Conservation (phyloP, 2,329 filamentous ascomycete species). For the Paecilomyces variotii region DNA sequence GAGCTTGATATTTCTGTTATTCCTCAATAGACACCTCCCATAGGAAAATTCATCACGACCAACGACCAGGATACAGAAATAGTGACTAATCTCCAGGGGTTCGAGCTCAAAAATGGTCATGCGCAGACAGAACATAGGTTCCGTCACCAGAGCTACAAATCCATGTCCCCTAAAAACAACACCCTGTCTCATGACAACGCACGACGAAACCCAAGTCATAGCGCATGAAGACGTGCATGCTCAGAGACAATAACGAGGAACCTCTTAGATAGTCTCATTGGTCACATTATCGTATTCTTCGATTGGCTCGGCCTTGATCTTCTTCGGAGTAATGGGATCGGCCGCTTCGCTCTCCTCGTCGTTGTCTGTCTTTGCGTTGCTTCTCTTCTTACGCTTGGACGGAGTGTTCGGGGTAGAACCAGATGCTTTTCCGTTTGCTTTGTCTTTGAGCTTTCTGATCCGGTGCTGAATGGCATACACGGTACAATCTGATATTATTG, state of each 20-base stretch:
- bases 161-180: neutral
- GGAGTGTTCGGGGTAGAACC: neutral
- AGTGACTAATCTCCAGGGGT: no score
- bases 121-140: no score
- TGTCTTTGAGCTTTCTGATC: conserved; percentile 13
- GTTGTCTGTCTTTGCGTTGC: neutral
- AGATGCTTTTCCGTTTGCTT: neutral
- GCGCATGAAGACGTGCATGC: neutral
- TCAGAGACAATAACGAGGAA: neutral
- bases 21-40: no score
- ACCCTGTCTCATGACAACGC: neutral
- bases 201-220: neutral
- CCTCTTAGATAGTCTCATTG: neutral
- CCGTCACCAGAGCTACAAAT: neutral
- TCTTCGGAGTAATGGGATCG: neutral
- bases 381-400: neutral
- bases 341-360: neutral
- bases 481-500: conserved; percentile 13
- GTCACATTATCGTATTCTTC: neutral
- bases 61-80: no score
- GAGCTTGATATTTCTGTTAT: no score
- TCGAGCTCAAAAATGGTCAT: no score
- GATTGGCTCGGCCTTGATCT: neutral
- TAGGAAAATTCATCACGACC: no score
- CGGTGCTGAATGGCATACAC: conserved; percentile 15